These are phyloP conservation scores for Nematodospora valgi DNA, from an alignment of 805 yeast species.

Conservation along the genomic window DNA sequence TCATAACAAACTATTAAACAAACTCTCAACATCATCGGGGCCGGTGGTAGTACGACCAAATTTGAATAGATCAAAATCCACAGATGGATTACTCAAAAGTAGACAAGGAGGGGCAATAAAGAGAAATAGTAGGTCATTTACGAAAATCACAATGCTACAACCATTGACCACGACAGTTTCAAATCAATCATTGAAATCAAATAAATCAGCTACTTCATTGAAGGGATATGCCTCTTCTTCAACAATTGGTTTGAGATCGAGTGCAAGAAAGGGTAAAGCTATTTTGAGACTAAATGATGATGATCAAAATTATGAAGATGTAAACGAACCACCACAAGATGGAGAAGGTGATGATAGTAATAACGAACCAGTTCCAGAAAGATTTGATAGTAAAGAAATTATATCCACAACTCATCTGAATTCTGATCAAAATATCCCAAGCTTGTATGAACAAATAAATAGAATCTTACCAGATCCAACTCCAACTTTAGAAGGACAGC, in stretches of 20 bases:
- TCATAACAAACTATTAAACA: conserved; percentile 20
- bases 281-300: conserved; percentile 37
- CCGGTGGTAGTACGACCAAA: conserved; percentile 21
- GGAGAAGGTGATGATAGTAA: conserved; percentile 3
- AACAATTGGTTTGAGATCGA: conserved; percentile 30
- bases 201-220: conserved; percentile 30
- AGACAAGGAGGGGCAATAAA: conserved; percentile 17
- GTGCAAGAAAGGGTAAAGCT: conserved; percentile 36
- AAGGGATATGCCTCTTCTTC: conserved; percentile 15
- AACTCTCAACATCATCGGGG: conserved; percentile 8
- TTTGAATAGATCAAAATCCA: conserved; percentile 37
- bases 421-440: conserved; percentile 7
- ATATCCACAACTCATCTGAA: conserved; percentile 3
- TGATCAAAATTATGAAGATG: conserved; percentile 37
- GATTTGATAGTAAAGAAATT: conserved; percentile 10
- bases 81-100: conserved; percentile 34
- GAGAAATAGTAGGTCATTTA: conserved; percentile 34
- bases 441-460: conserved; percentile 11
- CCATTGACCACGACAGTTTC: conserved; percentile 34
- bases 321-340: conserved; percentile 17
- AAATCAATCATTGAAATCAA: conserved; percentile 27
- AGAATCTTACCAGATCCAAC: conserved; percentile 9
- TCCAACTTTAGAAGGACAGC: conserved; percentile 5
- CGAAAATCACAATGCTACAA: conserved; percentile 32
- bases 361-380: conserved; percentile 9